phyloP scores from a whole-genome alignment of 345 rosid genomes.

The Acer campestre region DNA sequence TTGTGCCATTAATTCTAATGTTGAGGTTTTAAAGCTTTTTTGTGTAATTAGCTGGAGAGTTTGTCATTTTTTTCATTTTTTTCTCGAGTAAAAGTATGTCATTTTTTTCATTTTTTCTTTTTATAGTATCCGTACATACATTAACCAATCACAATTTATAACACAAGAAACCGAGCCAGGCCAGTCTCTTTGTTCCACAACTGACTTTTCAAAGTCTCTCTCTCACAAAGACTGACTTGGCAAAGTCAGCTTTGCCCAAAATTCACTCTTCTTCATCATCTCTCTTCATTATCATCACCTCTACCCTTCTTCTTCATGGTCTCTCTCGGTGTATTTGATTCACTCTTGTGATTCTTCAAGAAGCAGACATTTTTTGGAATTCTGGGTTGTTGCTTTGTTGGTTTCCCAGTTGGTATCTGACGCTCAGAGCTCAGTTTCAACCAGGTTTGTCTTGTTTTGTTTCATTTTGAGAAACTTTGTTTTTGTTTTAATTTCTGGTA shows the following conservation, averaged over 20 bases:
- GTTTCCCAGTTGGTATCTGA: neutral
- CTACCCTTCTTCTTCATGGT: neutral
- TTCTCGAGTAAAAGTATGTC: too few species aligned
- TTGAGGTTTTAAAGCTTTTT: too few species aligned
- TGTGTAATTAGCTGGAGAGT: too few species aligned
- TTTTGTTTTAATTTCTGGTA: neutral
- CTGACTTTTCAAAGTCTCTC: neutral
- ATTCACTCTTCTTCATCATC: neutral
- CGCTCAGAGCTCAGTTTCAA: constrained; percentile 5
- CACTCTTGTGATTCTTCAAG: neutral
- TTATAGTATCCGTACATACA: too few species aligned
- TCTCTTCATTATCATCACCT: neutral
- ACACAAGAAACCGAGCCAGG: neutral
- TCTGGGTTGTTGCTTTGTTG: neutral
- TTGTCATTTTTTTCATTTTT: too few species aligned
- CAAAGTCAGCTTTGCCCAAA: neutral
- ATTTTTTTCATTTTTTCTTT: too few species aligned
- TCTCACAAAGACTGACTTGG: neutral
- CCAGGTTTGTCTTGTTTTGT: neutral
- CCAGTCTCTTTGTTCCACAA: neutral
- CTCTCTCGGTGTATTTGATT: neutral
- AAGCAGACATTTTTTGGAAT: neutral
- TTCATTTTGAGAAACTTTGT: neutral
- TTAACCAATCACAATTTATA: neutral
- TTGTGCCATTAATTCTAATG: too few species aligned